Conservation (phyloP, 73 alveolate genomes). For the Tetrahymena malaccensis region DNA sequence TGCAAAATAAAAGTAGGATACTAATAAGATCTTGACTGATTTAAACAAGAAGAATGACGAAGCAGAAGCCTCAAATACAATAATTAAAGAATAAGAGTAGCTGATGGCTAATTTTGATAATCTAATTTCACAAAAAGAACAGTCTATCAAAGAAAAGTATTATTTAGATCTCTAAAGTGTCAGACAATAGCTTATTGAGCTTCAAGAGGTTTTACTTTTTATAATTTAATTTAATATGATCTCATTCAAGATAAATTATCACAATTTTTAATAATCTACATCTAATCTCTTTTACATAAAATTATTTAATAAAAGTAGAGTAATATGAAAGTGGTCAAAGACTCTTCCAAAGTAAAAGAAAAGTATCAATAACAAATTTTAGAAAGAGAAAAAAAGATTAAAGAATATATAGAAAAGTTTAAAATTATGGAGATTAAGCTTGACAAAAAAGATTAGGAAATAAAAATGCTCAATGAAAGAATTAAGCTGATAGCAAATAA, state of each 20-base stretch:
- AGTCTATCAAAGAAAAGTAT: not conserved
- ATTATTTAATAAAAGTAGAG: not conserved
- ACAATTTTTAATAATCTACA: too few species aligned
- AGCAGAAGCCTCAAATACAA: not conserved
- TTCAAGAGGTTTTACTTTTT: not conserved
- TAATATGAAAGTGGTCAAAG: not conserved
- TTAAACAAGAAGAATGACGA: not conserved
- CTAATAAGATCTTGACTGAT: not conserved
- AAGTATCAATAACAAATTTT: not conserved
- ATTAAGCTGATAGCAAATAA: not conserved
- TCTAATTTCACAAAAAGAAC: not conserved
- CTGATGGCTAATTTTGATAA: not conserved
- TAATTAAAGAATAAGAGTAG: not conserved
- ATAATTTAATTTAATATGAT: not conserved
- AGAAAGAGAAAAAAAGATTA: not conserved
- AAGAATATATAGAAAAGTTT: not conserved
- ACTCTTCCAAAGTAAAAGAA: not conserved
- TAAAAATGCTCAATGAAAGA: not conserved
- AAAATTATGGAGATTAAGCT: not conserved
- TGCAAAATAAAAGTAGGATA: not conserved
- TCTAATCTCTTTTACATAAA: not conserved
- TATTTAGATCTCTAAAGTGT: not conserved
- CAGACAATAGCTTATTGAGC: not conserved
- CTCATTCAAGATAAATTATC: too few species aligned
- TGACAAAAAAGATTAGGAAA: not conserved